Base-by-base conservation (phyloP, 768 basidiomycete species). In the Galerina marginata region DNA sequence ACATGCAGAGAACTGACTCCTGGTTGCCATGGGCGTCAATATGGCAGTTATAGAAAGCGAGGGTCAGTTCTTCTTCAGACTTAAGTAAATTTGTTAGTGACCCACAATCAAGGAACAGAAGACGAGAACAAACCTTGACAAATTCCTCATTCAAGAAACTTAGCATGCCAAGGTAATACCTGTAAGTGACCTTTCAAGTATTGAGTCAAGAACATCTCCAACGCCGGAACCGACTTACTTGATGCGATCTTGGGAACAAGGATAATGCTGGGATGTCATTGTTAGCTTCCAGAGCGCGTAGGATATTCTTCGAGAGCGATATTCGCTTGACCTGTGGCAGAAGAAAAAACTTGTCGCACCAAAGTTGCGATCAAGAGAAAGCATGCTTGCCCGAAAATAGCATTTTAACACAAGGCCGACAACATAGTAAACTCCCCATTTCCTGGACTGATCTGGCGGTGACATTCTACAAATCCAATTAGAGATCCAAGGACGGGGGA, bases 161-260 rank as follows among this genome's bases (percentile, higher is more conserved):
- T 61, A 99, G 81, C 88, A 98, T 93, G 63, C 96, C 97, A 49
- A 97, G 76, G 71, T 98, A 98, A 79, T 96, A 99, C 61, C 88
- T 83, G 76, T 92, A 97, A 23, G 96, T 96, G 52, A 97, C 94
- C 91, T 95, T 77, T 44, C 63, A 54, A 6, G 29, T 60, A 60
- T 64, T 60, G 58, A 49, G 44, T 69, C 48, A 71, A 67, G 23
- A 9, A 26, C 3, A 15, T 29, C 23, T 26, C 7, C 45, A 12
- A 7, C 15, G 23, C n/a, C 36, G 46, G 26, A 49, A 6, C 15
- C n/a, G 33, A 61, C 69, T 60, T 71, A 93, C 92, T 77, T 95
- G 94, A 74, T 96, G 95, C 15, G 92, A 86, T 25, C 89, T 84
- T 16, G 95, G 95, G 69, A 89, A 99, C 12, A 79, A 74, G 1